Percentiles rank a stretch among this genome's conserved stretches.
Conservation (phyloP, 108 stramenopile genomes). For the Skeletonema marinoi region DNA sequence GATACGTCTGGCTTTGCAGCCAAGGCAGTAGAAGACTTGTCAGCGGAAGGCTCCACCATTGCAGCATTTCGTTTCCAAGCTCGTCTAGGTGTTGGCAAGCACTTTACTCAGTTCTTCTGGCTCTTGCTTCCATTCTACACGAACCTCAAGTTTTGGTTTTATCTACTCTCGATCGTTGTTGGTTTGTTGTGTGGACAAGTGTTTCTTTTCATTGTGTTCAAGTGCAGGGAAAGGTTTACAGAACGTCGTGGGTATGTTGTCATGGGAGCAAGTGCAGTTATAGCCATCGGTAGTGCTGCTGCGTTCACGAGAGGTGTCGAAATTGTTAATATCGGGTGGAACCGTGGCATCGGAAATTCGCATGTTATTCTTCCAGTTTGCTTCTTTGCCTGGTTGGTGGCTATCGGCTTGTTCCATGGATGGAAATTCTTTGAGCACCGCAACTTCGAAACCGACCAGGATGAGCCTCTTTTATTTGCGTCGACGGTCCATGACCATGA, state of each 20-base stretch:
- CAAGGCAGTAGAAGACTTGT: conserved; percentile 11
- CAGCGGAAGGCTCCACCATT: background rate
- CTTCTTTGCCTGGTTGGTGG: conserved; percentile 24
- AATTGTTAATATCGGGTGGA: background rate
- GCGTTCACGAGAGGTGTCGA: conserved; percentile 8
- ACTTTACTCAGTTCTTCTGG: conserved; percentile 17
- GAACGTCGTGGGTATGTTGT: background rate
- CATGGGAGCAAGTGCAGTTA: conserved; percentile 11
- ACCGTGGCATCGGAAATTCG: background rate
- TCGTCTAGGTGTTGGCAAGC: conserved; percentile 30
- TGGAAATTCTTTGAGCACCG: conserved; percentile 10
- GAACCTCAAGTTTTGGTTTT: conserved; percentile 16
- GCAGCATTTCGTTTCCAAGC: conserved; percentile 29
- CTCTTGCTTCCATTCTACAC: conserved; percentile 34
- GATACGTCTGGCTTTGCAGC: conserved; percentile 19
- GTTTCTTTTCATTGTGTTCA: conserved; percentile 20
- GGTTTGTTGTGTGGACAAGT: conserved; percentile 15
- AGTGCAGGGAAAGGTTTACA: conserved; percentile 15
- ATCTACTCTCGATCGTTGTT: conserved; percentile 10
- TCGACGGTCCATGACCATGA: background rate
- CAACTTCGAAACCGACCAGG: background rate
- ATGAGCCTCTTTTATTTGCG: background rate
- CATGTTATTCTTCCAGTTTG: background rate
- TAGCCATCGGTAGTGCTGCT: background rate
- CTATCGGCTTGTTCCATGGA: conserved; percentile 7